A percentile compares a stretch with the other conserved stretches of the same genome.
phyloP scores from a whole-genome alignment of 2,329 filamentous ascomycete species.

The Xenoacremonium recifei region DNA sequence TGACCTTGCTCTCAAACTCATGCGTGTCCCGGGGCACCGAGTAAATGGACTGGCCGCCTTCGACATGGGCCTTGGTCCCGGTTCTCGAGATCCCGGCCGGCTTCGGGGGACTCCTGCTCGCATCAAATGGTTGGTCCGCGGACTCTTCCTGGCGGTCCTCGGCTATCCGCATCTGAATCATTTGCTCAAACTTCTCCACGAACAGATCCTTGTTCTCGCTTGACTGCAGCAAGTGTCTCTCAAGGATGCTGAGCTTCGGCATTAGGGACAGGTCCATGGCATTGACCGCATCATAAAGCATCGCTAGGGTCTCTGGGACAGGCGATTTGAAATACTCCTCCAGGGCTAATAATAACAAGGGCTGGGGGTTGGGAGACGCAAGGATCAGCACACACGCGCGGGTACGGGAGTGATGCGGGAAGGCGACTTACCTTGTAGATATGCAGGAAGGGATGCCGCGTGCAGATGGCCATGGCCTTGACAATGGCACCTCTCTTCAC shows the following conservation, averaged over 20 bases:
- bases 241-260: conserved; percentile 79
- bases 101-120: conserved; percentile 47
- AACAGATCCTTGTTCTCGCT: conserved; percentile 96
- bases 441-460: conserved; percentile 92
- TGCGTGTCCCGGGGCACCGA: conserved; percentile 89
- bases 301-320: conserved; percentile 79
- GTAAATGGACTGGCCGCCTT: conserved; percentile 62
- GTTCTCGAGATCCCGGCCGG: conserved; percentile 54
- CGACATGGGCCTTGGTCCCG: conserved; percentile 61
- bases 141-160: conserved; percentile 55
- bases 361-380: conserved; percentile 46
- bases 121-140: conserved; percentile 37
- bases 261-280: conserved; percentile 95
- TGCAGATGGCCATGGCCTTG: conserved; percentile 99
- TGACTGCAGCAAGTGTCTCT: conserved; percentile 81
- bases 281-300: conserved; percentile 90
- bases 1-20: conserved; percentile 92
- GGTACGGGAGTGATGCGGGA: conserved; percentile 1
- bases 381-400: conserved; percentile 11
- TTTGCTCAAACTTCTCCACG: conserved; percentile 93
- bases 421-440: conserved; percentile 80
- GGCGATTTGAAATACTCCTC: conserved; percentile 97
- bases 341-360: conserved; percentile 81
- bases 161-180: conserved; percentile 79
- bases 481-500: conserved; percentile 92